Percentiles rank a stretch among this genome's conserved stretches.
These are phyloP conservation scores for Tulasnella sp. DNA, from an alignment of 768 basidiomycete species.

Conservation along the genomic window DNA sequence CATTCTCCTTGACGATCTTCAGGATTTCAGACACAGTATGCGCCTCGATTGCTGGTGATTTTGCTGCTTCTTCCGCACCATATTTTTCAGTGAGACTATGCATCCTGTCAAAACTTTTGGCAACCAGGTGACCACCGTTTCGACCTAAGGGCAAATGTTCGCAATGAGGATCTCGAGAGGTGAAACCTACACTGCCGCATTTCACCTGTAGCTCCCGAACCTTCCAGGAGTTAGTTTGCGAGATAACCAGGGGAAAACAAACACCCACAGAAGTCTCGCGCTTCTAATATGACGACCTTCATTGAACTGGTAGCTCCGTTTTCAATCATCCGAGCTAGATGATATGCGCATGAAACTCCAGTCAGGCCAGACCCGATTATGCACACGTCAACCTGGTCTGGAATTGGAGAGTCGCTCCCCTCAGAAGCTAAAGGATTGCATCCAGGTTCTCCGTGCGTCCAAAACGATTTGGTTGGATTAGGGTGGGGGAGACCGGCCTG, in stretches of 20 bases:
- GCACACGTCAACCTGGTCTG: slow-evolving; percentile 56
- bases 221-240: slow-evolving; percentile 32
- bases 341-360: slow-evolving; percentile 66
- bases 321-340: slow-evolving; percentile 49
- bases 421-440: slow-evolving; percentile 60
- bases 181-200: not conserved
- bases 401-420: slow-evolving; percentile 58
- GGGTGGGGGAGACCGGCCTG: slow-evolving; percentile 42
- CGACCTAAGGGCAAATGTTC: slow-evolving; percentile 43
- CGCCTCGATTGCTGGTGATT: slow-evolving; percentile 48
- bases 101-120: slow-evolving; percentile 44
- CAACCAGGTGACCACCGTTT: slow-evolving; percentile 71
- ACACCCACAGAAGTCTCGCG: slow-evolving; percentile 73
- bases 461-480: slow-evolving; percentile 66
- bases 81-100: slow-evolving; percentile 32
- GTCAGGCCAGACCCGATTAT: slow-evolving; percentile 78
- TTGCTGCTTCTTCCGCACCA: slow-evolving; percentile 49
- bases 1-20: slow-evolving; percentile 40
- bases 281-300: slow-evolving; percentile 65
- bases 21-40: slow-evolving; percentile 47
- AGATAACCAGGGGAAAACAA: slow-evolving; percentile 26
- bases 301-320: slow-evolving; percentile 30
- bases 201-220: slow-evolving; percentile 69
- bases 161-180: too few species aligned
- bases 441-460: slow-evolving; percentile 49